Conservation (phyloP, 1,284 basidiomycete species). For the Farysia itapuensis region DNA sequence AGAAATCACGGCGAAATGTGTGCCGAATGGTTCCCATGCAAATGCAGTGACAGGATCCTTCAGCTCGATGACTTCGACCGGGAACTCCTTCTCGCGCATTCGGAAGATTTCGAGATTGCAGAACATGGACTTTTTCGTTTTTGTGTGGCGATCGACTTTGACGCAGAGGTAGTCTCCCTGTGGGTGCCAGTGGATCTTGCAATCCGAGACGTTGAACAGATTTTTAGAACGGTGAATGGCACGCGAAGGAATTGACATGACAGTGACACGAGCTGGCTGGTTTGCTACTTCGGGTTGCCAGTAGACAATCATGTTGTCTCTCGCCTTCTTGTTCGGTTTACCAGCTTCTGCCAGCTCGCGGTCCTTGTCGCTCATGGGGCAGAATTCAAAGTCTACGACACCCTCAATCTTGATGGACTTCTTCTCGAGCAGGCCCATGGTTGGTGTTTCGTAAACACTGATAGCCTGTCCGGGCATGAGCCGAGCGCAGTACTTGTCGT, state of each 20-base stretch:
- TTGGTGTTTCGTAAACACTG: conserved; percentile 91
- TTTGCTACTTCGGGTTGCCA: conserved; percentile 96
- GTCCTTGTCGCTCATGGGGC: conserved; percentile 82
- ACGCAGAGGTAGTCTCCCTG: conserved; percentile 98
- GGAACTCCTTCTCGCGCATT: conserved; percentile 94
- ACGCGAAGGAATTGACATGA: conserved; percentile 85
- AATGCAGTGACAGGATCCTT: conserved; percentile 97
- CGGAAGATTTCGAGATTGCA: conserved; percentile 99
- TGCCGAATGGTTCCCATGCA: conserved; percentile 96
- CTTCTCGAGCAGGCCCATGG: conserved; percentile 92
- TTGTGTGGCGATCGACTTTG: conserved; percentile 98
- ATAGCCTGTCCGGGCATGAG: conserved; percentile 87
- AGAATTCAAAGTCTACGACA: conserved; percentile 99
- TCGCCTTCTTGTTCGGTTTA: conserved; percentile 63
- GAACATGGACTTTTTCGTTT: conserved; percentile 98
- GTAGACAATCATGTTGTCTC: conserved; percentile 92
- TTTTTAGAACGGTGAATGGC: conserved; percentile 90
- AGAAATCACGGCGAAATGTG: conserved; percentile 93
- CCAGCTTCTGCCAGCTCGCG: conserved; percentile 65
- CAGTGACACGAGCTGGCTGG: conserved; percentile 93
- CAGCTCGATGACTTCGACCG: conserved; percentile 94
- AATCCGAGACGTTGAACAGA: conserved; percentile 96
- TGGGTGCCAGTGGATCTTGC: conserved; percentile 98
- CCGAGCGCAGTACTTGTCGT: conserved; percentile 91
- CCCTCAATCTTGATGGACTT: conserved; percentile 98